These are phyloP conservation scores for Talaromyces thailandensis DNA, from an alignment of 495 filamentous ascomycete genomes.

Conservation along the genomic window DNA sequence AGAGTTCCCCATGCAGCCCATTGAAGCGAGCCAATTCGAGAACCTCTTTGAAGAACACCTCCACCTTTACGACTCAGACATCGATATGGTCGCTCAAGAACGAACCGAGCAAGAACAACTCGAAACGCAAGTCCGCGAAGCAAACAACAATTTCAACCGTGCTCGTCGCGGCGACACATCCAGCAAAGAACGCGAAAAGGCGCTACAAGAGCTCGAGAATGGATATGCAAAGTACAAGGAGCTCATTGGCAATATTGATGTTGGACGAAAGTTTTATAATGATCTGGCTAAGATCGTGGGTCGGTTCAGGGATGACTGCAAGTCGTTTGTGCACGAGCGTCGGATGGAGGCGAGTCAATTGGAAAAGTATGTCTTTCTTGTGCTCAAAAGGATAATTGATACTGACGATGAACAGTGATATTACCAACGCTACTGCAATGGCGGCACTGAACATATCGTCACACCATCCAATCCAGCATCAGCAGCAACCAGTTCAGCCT, in stretches of 20 bases:
- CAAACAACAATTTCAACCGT: slow-evolving; percentile 66
- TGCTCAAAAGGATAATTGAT: slow-evolving; percentile 5
- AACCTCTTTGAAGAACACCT: slow-evolving; percentile 79
- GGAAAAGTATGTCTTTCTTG: slow-evolving; percentile 47
- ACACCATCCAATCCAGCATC: slow-evolving; percentile 20
- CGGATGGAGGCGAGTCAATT: slow-evolving; percentile 71
- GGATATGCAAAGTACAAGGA: slow-evolving; percentile 94
- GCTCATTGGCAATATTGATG: slow-evolving; percentile 79
- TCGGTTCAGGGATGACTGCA: slow-evolving; percentile 67
- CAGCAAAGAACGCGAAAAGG: slow-evolving; percentile 71
- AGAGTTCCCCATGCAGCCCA: slow-evolving; percentile 70
- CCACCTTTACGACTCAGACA: slow-evolving; percentile 67
- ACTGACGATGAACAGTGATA: slow-evolving; percentile 35
- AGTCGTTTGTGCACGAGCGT: slow-evolving; percentile 69
- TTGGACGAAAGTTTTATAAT: slow-evolving; percentile 93
- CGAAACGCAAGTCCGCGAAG: slow-evolving; percentile 53
- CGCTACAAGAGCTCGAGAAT: slow-evolving; percentile 81
- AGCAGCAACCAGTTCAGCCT: slow-evolving; percentile 20
- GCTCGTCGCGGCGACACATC: slow-evolving; percentile 64
- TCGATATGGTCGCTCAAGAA: slow-evolving; percentile 61
- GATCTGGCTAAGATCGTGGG: slow-evolving; percentile 79
- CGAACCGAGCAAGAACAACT: slow-evolving; percentile 67
- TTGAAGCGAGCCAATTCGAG: slow-evolving; percentile 85
- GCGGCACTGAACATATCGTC: slow-evolving; percentile 48
- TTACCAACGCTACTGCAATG: slow-evolving; percentile 52